A percentile compares a stretch with the other conserved stretches of the same genome.
These are phyloP conservation scores for Polychaeton citri DNA, from an alignment of 2,329 filamentous ascomycete species.

Conservation along the genomic window DNA sequence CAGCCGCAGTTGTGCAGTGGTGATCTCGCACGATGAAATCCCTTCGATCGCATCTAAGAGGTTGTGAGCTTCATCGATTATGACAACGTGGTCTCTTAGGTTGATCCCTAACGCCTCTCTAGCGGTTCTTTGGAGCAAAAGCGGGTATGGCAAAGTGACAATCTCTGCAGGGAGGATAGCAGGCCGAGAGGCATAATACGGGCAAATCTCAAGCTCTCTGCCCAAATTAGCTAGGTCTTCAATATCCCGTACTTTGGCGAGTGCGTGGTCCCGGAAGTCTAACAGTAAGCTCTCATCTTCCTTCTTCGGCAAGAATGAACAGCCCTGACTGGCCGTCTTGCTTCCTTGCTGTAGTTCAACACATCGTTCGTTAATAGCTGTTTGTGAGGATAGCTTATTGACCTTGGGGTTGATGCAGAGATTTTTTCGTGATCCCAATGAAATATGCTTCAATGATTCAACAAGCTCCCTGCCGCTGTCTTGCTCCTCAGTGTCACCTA, in stretches of 20 bases:
- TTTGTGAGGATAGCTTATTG: slow-evolving; percentile 50
- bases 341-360: slow-evolving; percentile 70
- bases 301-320: slow-evolving; percentile 64
- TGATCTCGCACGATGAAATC: slow-evolving; percentile 70
- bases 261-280: slow-evolving; percentile 70
- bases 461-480: slow-evolving; percentile 17
- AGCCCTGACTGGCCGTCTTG: slow-evolving; percentile 48
- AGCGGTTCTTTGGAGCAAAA: slow-evolving; percentile 75
- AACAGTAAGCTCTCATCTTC: slow-evolving; percentile 59
- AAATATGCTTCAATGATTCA: slow-evolving; percentile 64
- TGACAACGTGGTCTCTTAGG: slow-evolving; percentile 76
- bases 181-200: slow-evolving; percentile 87
- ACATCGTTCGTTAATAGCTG: slow-evolving; percentile 87
- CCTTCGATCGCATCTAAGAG: slow-evolving; percentile 87
- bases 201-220: slow-evolving; percentile 67
- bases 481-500: slow-evolving; percentile 4
- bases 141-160: slow-evolving; percentile 80
- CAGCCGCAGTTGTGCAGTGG: slow-evolving; percentile 56
- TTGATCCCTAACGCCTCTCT: slow-evolving; percentile 78
- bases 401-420: slow-evolving; percentile 84
- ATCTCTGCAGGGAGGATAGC: slow-evolving; percentile 67
- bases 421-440: slow-evolving; percentile 75
- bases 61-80: slow-evolving; percentile 96
- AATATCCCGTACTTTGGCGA: slow-evolving; percentile 82
- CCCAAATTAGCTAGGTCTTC: slow-evolving; percentile 76